Percentiles rank a stretch among this genome's conserved stretches.
Evolutionary conservation across 2,329 filamentous ascomycete species (phyloP).

Genomic region (Neopestalotiopsis clavispora): DNA sequence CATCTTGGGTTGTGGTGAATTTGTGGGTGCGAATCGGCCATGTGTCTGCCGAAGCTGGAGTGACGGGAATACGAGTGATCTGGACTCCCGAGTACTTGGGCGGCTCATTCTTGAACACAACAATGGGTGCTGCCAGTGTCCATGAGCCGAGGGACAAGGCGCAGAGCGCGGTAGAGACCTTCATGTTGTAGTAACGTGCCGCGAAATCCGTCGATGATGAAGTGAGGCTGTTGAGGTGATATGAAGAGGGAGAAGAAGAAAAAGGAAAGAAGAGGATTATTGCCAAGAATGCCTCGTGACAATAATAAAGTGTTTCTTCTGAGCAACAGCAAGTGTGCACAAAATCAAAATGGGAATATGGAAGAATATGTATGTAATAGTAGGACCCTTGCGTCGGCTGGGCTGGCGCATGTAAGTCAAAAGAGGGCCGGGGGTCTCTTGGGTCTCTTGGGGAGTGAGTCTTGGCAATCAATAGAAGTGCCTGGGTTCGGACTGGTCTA

Average conservation of each 20-base stretch:
- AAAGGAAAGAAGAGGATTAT: neutral
- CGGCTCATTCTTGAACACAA: conserved; percentile 18
- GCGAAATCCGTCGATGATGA: neutral
- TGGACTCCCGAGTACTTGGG: conserved; percentile 16
- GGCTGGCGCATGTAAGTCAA: neutral
- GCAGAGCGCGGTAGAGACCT: conserved; percentile 22
- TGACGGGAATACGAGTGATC: neutral
- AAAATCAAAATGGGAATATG: no score
- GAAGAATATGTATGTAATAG: neutral
- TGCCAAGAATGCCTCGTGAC: no score
- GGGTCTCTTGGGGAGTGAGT: neutral
- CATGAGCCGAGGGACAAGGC: conserved; percentile 19
- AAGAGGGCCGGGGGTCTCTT: neutral
- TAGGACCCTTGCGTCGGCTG: neutral
- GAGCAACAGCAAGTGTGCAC: no score
- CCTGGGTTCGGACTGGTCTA: neutral
- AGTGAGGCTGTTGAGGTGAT: neutral
- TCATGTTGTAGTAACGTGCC: conserved; percentile 22
- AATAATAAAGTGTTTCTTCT: no score
- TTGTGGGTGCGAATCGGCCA: neutral
- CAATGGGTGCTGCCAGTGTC: conserved; percentile 24
- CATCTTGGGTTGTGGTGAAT: neutral
- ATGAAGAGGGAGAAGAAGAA: neutral
- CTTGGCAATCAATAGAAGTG: conserved; percentile 7
- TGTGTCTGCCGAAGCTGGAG: neutral